These are phyloP conservation scores for Usnea hakonensis DNA, from an alignment of 495 filamentous ascomycete species.

Conservation along the genomic window DNA sequence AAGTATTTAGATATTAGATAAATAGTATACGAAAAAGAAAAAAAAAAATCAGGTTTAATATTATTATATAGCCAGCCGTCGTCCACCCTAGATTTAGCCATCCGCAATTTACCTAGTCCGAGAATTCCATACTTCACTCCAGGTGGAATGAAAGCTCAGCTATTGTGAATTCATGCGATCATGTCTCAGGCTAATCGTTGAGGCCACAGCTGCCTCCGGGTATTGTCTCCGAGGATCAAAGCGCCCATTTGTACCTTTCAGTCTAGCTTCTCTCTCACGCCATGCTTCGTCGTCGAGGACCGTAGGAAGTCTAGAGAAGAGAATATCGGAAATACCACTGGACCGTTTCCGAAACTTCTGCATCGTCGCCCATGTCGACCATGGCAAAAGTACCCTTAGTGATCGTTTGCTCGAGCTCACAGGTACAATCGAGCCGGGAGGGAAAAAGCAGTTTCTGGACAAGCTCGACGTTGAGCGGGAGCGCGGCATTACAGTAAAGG, in stretches of 20 bases:
- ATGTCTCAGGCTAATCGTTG: constrained; percentile 22
- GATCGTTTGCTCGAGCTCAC: constrained; percentile 92
- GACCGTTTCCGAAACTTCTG: constrained; percentile 92
- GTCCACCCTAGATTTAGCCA: too few species aligned
- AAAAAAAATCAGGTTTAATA: too few species aligned
- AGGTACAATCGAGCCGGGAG: constrained; percentile 79
- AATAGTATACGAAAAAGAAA: too few species aligned
- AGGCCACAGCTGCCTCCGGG: not conserved
- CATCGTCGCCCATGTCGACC: constrained; percentile 97
- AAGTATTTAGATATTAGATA: too few species aligned
- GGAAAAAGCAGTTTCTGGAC: constrained; percentile 92
- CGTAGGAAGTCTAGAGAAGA: constrained; percentile 57
- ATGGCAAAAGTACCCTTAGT: constrained; percentile 92
- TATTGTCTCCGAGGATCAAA: not conserved
- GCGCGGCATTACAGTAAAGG: constrained; percentile 95
- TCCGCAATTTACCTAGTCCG: too few species aligned
- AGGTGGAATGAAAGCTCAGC: constrained; percentile 10
- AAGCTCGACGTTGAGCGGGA: constrained; percentile 95
- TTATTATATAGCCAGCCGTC: too few species aligned
- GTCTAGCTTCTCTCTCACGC: constrained; percentile 30
- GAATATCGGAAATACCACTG: constrained; percentile 83
- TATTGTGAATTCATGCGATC: constrained; percentile 27
- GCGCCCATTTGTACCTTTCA: constrained; percentile 24
- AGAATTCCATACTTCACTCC: not conserved
- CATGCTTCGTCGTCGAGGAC: constrained; percentile 34